Evolutionary conservation across 2,329 filamentous ascomycete genomes (phyloP).

Genomic region (Sporothrix sp.): DNA sequence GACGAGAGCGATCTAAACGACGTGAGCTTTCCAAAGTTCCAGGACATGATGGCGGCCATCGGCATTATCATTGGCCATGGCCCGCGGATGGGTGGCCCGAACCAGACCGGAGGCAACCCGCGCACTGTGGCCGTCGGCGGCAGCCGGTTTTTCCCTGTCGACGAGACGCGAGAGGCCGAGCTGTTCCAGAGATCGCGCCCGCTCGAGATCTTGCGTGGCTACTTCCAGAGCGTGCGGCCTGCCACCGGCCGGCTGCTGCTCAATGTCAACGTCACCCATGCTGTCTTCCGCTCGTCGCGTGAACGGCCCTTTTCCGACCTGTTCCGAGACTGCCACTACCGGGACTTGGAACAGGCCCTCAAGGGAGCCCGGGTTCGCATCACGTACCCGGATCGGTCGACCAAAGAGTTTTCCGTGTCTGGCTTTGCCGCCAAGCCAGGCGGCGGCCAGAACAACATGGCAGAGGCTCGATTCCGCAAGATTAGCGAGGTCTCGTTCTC

Average conservation of each 20-base stretch:
- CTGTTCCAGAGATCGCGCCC: conserved; percentile 22
- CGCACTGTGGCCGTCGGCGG: conserved; percentile 31
- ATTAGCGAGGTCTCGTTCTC: conserved; percentile 11
- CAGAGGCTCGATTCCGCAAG: conserved; percentile 1
- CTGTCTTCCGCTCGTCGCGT: conserved; percentile 34
- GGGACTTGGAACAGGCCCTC: conserved; percentile 9
- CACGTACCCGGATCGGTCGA: conserved; percentile 23
- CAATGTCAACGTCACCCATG: conserved; percentile 46
- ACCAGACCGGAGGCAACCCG: not conserved
- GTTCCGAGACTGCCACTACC: conserved; percentile 10
- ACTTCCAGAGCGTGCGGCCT: conserved; percentile 45
- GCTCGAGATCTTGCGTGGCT: conserved; percentile 37
- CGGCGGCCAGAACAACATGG: not conserved
- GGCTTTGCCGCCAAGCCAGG: conserved; percentile 18
- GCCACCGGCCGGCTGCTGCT: conserved; percentile 44
- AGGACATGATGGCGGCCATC: conserved; percentile 40
- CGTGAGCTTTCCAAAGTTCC: conserved; percentile 37
- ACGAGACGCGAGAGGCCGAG: conserved; percentile 21
- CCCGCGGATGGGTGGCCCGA: conserved; percentile 28
- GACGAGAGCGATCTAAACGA: conserved; percentile 28
- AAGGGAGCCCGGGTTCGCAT: conserved; percentile 22
- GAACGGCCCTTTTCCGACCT: conserved; percentile 5
- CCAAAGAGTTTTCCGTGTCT: conserved; percentile 23
- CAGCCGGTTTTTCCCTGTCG: conserved; percentile 40
- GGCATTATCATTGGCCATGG: conserved; percentile 40